Base-by-base conservation (phyloP, 75 land plant species). In the Isoetes taiwanensis region DNA sequence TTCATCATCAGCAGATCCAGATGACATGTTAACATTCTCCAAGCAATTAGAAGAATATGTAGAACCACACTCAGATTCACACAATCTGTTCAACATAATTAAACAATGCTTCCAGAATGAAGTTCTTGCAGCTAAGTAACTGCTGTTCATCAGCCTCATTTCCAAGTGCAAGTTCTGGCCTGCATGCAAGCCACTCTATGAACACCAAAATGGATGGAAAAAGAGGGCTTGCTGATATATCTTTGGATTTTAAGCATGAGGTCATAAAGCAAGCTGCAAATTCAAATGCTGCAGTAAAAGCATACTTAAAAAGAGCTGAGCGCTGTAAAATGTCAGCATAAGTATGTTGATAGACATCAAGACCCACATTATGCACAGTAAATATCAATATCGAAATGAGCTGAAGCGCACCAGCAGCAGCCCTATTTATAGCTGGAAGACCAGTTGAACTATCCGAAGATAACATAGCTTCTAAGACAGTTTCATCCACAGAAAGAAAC, bases 121-220 rank as follows among this genome's bases (percentile, higher is more conserved):
- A 32, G 61, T 25, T 20, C 70, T 59, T 34, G 78, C 59, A 59
- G 34, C 66, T 17, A 54, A 43, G n/a, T n/a, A n/a, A n/a, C 43
- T 55, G 53, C 41, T 61, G 65, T 33, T 76, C 74, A 53, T 76
- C 74, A 9, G 23, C 50, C 25, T 67, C 72, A 67, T 40, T 63
- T 28, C 24, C 28, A 52, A 63, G 57, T 12, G 56, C 68, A 60
- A 52, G 28, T 54, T 71, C 68, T 33, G 70, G 61, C 29, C 52
- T 32, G 43, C 58, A 34, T 10, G 68, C 75, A 56, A 83, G 52
- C 82, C 86, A 83, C 68, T 83, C 82, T 56, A 69, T 38, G 56
- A 83, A 76, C 6, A 83, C 58, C 11, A 76, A 74, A 21, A 74
- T 61, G 31, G 74, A 72, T 9, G 82, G 80, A 50, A 76, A 68